Evolutionary conservation across 2,329 filamentous ascomycete species (phyloP).

Genomic region (Ophiostoma ulmi): DNA sequence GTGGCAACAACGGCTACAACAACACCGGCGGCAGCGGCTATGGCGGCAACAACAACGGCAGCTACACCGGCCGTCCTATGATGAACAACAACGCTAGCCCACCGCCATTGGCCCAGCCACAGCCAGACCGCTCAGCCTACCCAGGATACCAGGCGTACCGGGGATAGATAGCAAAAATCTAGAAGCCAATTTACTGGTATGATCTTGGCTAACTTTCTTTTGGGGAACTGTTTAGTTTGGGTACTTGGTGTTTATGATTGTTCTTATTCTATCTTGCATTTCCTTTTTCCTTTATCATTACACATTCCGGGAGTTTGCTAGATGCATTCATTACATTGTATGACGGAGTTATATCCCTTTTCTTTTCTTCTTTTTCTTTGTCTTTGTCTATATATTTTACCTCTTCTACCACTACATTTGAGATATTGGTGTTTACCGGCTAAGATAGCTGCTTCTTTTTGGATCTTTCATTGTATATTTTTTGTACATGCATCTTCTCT

Average conservation of each 20-base stretch:
- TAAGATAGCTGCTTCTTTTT: background rate
- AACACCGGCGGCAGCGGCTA: constrained; percentile 6
- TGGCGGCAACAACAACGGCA: constrained; percentile 11
- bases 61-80: constrained; percentile 11
- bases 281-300: background rate
- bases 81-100: constrained; percentile 20
- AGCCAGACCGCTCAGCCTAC: constrained; percentile 25
- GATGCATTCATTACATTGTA: constrained; percentile 12
- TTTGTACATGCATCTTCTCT: background rate
- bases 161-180: constrained; percentile 4
- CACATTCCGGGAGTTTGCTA: constrained; percentile 10
- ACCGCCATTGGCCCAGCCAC: constrained; percentile 25
- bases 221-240: background rate
- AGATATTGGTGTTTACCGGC: background rate
- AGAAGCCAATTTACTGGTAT: background rate
- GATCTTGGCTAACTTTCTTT: background rate
- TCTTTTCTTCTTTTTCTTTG: background rate
- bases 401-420: background rate
- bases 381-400: background rate
- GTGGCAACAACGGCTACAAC: constrained; percentile 13
- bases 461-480: constrained; percentile 2
- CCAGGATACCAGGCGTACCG: constrained; percentile 33
- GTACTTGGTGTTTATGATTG: constrained; percentile 5
- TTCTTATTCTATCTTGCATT: background rate
- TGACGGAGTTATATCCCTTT: constrained; percentile 7